Evolutionary conservation across 768 basidiomycete species (phyloP).

Genomic region (Agrocybe praecox): DNA sequence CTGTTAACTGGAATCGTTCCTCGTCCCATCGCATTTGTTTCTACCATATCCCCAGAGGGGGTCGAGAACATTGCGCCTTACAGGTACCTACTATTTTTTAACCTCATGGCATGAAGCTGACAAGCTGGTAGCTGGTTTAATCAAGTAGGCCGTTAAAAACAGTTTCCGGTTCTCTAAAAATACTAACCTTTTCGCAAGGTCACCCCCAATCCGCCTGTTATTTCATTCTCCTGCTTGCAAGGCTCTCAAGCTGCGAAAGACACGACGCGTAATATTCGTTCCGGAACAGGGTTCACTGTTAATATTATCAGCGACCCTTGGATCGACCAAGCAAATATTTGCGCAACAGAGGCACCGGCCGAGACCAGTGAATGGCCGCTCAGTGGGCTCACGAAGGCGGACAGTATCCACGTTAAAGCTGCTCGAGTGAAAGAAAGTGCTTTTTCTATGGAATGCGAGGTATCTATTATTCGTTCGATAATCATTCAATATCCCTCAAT

Average conservation of each 20-base stretch:
- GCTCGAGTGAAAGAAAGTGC: constrained; percentile 66
- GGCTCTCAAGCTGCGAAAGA: constrained; percentile 45
- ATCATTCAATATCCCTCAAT: background rate
- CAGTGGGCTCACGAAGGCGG: constrained; percentile 59
- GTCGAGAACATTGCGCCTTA: constrained; percentile 64
- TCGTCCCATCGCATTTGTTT: constrained; percentile 74
- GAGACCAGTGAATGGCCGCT: constrained; percentile 61
- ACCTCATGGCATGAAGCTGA: too few relatives aligned
- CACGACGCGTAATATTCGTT: constrained; percentile 63
- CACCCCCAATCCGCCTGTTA: constrained; percentile 60
- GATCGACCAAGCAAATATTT: constrained; percentile 56
- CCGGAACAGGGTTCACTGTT: constrained; percentile 68
- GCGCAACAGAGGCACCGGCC: constrained; percentile 53
- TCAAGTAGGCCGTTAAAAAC: constrained; percentile 29
- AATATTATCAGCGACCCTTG: constrained; percentile 78
- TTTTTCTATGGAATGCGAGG: constrained; percentile 65
- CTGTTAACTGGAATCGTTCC: constrained; percentile 60
- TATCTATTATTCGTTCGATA: constrained; percentile 8
- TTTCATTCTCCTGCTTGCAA: constrained; percentile 51
- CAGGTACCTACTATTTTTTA: constrained; percentile 23
- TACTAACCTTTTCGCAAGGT: constrained; percentile 33
- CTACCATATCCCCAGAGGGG: constrained; percentile 54
- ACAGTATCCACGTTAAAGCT: constrained; percentile 50
- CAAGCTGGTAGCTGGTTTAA: constrained; percentile 42
- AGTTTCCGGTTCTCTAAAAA: too few relatives aligned